Percentiles rank a stretch among this genome's conserved stretches.
Evolutionary conservation across 192 early-diverging fungal species (phyloP).

Genomic region (Phycomyces nitens): DNA sequence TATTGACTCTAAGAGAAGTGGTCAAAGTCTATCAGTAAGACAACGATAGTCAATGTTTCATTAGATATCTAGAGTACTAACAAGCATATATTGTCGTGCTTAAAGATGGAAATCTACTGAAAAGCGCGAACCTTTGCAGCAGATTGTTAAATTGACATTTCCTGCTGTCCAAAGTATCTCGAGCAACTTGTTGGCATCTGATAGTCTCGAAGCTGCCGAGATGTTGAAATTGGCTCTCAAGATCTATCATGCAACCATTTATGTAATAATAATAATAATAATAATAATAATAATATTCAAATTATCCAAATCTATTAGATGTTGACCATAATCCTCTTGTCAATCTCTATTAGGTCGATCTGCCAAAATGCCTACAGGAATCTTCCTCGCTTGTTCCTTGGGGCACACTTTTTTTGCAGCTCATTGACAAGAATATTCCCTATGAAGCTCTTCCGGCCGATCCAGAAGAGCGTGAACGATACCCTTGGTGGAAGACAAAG

Average conservation of each 20-base stretch:
- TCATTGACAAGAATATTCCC: slow-evolving; percentile 62
- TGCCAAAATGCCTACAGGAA: slow-evolving; percentile 61
- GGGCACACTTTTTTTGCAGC: slow-evolving; percentile 82
- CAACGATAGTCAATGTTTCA: background rate
- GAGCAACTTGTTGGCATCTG: slow-evolving; percentile 50
- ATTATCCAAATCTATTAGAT: background rate
- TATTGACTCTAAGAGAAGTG: slow-evolving; percentile 74
- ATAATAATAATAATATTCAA: too few relatives aligned
- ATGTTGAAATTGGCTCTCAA: slow-evolving; percentile 85
- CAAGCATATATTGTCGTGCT: too few relatives aligned
- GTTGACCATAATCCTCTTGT: background rate
- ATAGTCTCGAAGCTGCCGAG: slow-evolving; percentile 71
- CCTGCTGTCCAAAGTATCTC: slow-evolving; percentile 75
- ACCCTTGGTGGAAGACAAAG: slow-evolving; percentile 89
- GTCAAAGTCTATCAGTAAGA: slow-evolving; percentile 73
- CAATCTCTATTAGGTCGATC: slow-evolving; percentile 27
- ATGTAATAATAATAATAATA: slow-evolving; percentile 26
- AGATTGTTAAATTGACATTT: slow-evolving; percentile 72
- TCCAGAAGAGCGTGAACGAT: slow-evolving; percentile 66
- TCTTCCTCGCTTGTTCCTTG: slow-evolving; percentile 77
- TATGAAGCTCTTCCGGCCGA: slow-evolving; percentile 46
- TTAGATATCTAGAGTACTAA: background rate
- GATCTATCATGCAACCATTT: slow-evolving; percentile 70
- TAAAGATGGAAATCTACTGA: slow-evolving; percentile 59
- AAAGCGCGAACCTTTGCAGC: slow-evolving; percentile 62